Evolutionary conservation across 1,284 basidiomycete genomes (phyloP), one percentile per base, ranked within the genome.

Genomic region (Rhodotorula sp.): DNA sequence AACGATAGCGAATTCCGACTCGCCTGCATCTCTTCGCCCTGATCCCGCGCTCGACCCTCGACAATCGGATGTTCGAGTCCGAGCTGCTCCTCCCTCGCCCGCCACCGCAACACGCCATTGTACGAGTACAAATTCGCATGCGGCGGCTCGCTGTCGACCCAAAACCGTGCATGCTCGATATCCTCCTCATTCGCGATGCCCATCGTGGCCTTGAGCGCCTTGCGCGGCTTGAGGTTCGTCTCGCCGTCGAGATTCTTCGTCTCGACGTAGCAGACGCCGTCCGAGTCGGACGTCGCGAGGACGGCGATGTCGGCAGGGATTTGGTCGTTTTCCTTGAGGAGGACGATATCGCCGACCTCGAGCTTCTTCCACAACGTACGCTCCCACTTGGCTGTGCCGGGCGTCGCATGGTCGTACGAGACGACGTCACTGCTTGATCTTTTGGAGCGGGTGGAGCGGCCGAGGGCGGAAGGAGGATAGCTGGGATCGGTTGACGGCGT

Each of bases 291-390:
- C 7, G 80, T 91, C 29, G 89, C 89, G 24, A 98, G 85, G 0
- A 98, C 90, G 67, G 95, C 85, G 68, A 97, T 89, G 78, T 99
- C 94, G 11, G 95, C 95, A 0, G 95, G 94, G 11, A 98, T 89
- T 81, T 96, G 93, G 70, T 98, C 95, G 79, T 97, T 91, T 78
- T 97, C 92, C 64, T 89, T 84, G 34, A 98, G 83, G 2, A 97
- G 82, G 32, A 99, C 91, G 32, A 98, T 82, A 79, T 98, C 95
- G n/a, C 95, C 95, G 9, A 97, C 94, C 80, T 96, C 93, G 59
- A 99, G 84, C 83, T 98, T 97, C 84, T 98, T 98, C 95, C 95
- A 99, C 1, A 98, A 83, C 5, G 95, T 98, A 67, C 94, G 84
- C 79, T 97, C 94, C 94, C 94, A 98, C 36, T 86, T 84, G 1